These are phyloP conservation scores for Microsporum ferrugineum DNA, from an alignment of 2,329 filamentous ascomycete species.

Conservation along the genomic window DNA sequence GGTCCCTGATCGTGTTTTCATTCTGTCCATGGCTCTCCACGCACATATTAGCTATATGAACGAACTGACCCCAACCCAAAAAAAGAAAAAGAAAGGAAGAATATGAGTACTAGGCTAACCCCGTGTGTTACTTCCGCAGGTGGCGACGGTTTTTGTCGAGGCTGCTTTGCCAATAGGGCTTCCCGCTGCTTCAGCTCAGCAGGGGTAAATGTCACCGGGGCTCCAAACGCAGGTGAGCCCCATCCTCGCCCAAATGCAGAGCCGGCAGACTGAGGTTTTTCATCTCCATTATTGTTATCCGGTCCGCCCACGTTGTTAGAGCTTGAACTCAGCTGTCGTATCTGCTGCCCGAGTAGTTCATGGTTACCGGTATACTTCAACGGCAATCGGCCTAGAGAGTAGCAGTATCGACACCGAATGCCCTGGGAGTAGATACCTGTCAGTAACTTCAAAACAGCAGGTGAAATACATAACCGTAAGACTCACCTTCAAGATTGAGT, in stretches of 20 bases:
- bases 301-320: neutral
- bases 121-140: neutral
- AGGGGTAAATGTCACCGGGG: conserved; percentile 7
- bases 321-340: neutral
- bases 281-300: neutral
- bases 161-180: neutral
- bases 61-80: neutral
- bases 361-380: neutral
- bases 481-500: conserved; percentile 4
- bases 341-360: neutral
- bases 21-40: neutral
- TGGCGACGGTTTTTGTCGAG: neutral
- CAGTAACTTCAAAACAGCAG: neutral
- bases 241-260: conserved; percentile 7
- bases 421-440: neutral
- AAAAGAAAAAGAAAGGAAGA: neutral
- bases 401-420: neutral
- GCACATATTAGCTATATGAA: neutral
- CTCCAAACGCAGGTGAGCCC: conserved; percentile 7
- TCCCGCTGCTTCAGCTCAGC: conserved; percentile 16
- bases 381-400: neutral
- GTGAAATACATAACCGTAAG: neutral
- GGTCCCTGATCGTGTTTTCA: neutral
- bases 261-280: neutral
- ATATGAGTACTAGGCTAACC: neutral